A percentile compares a stretch with the other conserved stretches of the same genome.
Evolutionary conservation across 2,329 filamentous ascomycete genomes (phyloP).

Genomic region (Xylariaceae sp.): DNA sequence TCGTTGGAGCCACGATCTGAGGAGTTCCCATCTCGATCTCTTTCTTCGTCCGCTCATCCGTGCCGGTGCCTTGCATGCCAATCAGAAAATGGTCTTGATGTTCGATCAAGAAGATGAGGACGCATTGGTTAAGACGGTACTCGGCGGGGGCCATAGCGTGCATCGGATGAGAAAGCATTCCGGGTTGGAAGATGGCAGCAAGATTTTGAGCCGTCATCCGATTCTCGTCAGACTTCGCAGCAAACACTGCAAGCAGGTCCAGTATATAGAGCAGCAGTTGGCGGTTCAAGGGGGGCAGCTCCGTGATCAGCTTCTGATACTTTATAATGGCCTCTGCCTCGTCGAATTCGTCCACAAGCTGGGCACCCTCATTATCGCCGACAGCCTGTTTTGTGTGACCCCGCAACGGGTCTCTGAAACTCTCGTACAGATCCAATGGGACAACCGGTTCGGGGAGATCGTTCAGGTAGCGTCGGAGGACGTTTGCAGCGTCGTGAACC

Average conservation of each 20-base stretch:
- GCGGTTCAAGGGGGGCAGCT: conserved; percentile 85
- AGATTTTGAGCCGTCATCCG: conserved; percentile 95
- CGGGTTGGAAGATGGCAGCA: conserved; percentile 95
- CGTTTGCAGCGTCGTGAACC: conserved; percentile 96
- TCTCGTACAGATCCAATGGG: conserved; percentile 85
- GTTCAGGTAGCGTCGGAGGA: conserved; percentile 90
- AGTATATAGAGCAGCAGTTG: conserved; percentile 94
- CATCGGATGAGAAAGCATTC: conserved; percentile 85
- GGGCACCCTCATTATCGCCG: conserved; percentile 61
- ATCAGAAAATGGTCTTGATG: conserved; percentile 98
- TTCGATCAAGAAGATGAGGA: conserved; percentile 95
- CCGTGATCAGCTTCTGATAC: conserved; percentile 88
- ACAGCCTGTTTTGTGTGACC: conserved; percentile 66
- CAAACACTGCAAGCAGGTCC: conserved; percentile 91
- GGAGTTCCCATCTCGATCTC: conserved; percentile 66
- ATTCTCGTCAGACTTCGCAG: conserved; percentile 93
- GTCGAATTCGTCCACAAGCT: conserved; percentile 69
- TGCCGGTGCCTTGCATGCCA: conserved; percentile 97
- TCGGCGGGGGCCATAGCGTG: conserved; percentile 96
- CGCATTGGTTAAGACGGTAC: conserved; percentile 92
- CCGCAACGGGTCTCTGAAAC: conserved; percentile 78
- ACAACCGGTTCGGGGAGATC: conserved; percentile 96
- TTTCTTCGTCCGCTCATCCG: conserved; percentile 71
- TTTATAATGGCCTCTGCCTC: conserved; percentile 68
- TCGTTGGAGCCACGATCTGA: conserved; percentile 42